Conservation (phyloP, 225 moss, liverwort and hornwort genomes). For the Pseudoscleropodium purum region DNA sequence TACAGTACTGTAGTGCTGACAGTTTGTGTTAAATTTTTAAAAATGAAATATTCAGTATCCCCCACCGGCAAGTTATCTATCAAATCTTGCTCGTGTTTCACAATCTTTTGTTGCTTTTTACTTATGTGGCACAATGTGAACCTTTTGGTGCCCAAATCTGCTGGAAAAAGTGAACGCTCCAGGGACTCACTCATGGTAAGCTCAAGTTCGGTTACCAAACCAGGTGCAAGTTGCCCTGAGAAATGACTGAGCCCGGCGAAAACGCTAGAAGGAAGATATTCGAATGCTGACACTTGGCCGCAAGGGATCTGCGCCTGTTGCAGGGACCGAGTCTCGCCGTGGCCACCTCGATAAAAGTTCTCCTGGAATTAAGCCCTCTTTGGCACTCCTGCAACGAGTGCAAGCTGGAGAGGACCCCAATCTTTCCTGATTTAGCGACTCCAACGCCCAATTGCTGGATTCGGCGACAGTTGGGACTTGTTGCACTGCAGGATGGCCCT, state of each 20-base stretch:
- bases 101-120: background rate
- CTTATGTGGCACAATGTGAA: background rate
- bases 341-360: constrained; percentile 4
- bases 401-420: background rate
- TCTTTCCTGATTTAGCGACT: background rate
- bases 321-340: background rate
- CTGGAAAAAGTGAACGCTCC: background rate
- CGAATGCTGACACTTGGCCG: background rate
- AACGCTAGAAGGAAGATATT: no score
- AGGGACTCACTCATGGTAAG: background rate
- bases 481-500: background rate
- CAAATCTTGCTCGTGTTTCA: background rate
- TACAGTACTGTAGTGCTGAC: background rate
- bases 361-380: background rate
- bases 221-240: background rate
- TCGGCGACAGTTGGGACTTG: constrained; percentile 3
- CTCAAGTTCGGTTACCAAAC: background rate
- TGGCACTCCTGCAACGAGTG: background rate
- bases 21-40: background rate
- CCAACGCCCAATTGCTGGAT: background rate
- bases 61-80: background rate
- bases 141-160: background rate
- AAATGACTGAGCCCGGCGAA: background rate
- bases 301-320: background rate
- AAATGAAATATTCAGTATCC: background rate